phyloP scores from a whole-genome alignment of 2,329 filamentous ascomycete genomes.

The Microdochium trichocladiopsis region DNA sequence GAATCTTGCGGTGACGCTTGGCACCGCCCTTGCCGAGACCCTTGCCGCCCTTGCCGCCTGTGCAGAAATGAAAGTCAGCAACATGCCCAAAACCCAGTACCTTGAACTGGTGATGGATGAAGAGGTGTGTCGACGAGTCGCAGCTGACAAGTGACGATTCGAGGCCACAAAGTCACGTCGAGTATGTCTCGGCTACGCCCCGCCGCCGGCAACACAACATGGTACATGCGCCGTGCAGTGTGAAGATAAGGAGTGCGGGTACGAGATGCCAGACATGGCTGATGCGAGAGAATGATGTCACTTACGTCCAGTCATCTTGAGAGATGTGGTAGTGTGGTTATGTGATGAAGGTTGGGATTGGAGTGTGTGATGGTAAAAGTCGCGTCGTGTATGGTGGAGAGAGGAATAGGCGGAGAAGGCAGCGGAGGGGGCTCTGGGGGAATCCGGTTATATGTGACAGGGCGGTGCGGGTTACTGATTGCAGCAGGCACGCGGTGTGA shows the following conservation, averaged over 20 bases:
- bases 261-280: not conserved
- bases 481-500: not conserved
- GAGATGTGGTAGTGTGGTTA: constrained; percentile 17
- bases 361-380: constrained; percentile 18
- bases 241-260: not conserved
- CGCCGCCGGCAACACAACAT: too few species aligned
- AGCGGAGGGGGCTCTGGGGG: constrained; percentile 9
- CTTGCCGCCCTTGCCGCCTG: constrained; percentile 94
- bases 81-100: too few species aligned
- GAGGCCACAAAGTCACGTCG: too few species aligned
- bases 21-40: constrained; percentile 96
- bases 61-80: constrained; percentile 36
- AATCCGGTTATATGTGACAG: constrained; percentile 10
- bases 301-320: constrained; percentile 70
- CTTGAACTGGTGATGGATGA: too few species aligned
- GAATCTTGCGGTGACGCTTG: constrained; percentile 98
- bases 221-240: too few species aligned
- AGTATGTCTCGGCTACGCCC: too few species aligned
- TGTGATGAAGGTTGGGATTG: constrained; percentile 20
- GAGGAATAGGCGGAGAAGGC: constrained; percentile 11
- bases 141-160: too few species aligned
- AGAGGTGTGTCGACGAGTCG: too few species aligned
- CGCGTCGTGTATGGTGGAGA: constrained; percentile 5
- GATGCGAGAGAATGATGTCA: constrained; percentile 20
- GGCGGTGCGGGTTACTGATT: constrained; percentile 6